Evolutionary conservation across 1,284 basidiomycete species (phyloP).

Genomic region (Ganoderma lucidum): DNA sequence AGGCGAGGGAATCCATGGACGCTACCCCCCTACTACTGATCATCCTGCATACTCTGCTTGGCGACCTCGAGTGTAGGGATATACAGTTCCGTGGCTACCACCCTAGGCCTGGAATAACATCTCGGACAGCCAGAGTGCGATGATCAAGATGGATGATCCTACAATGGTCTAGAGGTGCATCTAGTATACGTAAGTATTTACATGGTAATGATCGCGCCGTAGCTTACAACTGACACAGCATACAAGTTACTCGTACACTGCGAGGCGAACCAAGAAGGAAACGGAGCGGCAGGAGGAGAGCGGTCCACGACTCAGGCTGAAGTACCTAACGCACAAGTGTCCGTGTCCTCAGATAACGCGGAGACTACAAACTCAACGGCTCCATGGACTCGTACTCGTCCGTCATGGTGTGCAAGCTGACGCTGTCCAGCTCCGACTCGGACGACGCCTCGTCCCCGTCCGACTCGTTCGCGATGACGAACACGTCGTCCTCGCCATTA

Average conservation of each 20-base stretch:
- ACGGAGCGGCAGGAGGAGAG: not conserved
- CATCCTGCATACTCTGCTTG: too few relatives aligned
- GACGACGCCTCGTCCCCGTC: constrained; percentile 16
- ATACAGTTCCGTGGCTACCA: too few relatives aligned
- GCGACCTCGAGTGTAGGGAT: too few relatives aligned
- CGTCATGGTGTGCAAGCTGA: constrained; percentile 20
- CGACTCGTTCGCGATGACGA: constrained; percentile 30
- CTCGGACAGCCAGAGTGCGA: too few relatives aligned
- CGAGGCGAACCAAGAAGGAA: not conserved
- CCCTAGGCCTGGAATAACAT: too few relatives aligned
- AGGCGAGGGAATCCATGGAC: too few relatives aligned
- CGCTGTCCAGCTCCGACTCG: constrained; percentile 22
- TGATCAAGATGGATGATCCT: too few relatives aligned
- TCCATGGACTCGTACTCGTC: constrained; percentile 15
- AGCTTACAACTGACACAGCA: not conserved
- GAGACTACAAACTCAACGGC: constrained; percentile 3
- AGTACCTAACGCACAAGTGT: not conserved
- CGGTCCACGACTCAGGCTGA: not conserved
- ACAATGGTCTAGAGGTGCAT: not conserved
- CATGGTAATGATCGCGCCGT: not conserved
- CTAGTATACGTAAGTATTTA: not conserved
- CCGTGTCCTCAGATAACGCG: too few relatives aligned
- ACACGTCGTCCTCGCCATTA: constrained; percentile 13
- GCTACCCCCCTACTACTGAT: too few relatives aligned
- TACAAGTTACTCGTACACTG: not conserved